These are phyloP conservation scores for Hanseniaspora sp. DNA, from an alignment of 1,139 yeast genomes.

Conservation along the genomic window DNA sequence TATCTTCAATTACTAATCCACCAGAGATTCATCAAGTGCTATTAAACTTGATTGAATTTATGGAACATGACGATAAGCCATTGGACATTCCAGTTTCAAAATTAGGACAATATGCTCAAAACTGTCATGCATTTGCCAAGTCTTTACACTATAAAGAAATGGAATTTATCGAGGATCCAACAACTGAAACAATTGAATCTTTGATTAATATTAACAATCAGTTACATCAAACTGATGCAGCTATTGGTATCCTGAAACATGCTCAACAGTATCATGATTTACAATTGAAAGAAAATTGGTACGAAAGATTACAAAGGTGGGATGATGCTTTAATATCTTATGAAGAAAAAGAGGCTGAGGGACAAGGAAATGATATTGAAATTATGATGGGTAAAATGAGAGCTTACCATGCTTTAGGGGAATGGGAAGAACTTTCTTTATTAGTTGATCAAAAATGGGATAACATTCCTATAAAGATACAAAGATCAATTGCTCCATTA, in stretches of 20 bases:
- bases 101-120: constrained; percentile 82
- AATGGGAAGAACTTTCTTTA: constrained; percentile 87
- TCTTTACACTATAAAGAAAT: constrained; percentile 92
- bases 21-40: constrained; percentile 91
- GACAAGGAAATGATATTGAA: constrained; percentile 45
- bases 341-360: constrained; percentile 51
- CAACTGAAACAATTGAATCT: constrained; percentile 85
- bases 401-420: constrained; percentile 93
- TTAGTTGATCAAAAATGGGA: constrained; percentile 83
- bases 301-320: constrained; percentile 93
- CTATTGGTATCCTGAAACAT: constrained; percentile 88
- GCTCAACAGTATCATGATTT: constrained; percentile 90
- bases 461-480: constrained; percentile 56
- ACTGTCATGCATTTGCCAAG: constrained; percentile 95
- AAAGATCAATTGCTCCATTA: constrained; percentile 84
- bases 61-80: constrained; percentile 96
- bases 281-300: constrained; percentile 94
- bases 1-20: constrained; percentile 83
- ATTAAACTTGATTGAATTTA: constrained; percentile 81
- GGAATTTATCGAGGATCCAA: constrained; percentile 87
- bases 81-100: constrained; percentile 83
- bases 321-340: constrained; percentile 93
- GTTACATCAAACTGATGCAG: constrained; percentile 93
- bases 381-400: constrained; percentile 96
- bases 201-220: constrained; percentile 87